phyloP scores from a whole-genome alignment of 2,329 filamentous ascomycete species.

The Trichoderma atrobrunneum region DNA sequence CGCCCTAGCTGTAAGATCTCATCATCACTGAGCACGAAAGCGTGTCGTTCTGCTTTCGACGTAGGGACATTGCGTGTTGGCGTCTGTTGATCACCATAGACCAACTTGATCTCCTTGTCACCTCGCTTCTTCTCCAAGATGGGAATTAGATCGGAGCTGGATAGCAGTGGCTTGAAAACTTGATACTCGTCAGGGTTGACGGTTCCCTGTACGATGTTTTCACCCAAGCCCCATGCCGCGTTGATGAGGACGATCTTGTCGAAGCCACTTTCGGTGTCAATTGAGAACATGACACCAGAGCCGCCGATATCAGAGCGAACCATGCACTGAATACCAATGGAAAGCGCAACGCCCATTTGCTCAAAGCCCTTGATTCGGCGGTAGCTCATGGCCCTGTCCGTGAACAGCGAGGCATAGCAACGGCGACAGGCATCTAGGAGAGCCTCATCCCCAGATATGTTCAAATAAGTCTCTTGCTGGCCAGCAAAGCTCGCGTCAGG shows the following conservation, averaged over 20 bases:
- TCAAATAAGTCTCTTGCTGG: constrained; percentile 38
- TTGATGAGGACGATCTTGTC: constrained; percentile 41
- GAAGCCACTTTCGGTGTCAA: constrained; percentile 40
- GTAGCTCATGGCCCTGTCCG: constrained; percentile 38
- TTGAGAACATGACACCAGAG: constrained; percentile 41
- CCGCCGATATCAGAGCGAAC: constrained; percentile 34
- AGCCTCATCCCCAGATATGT: constrained; percentile 32
- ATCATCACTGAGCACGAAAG: constrained; percentile 33
- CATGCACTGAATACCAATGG: constrained; percentile 32
- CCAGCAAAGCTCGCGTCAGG: constrained; percentile 40
- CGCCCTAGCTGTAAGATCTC: constrained; percentile 37
- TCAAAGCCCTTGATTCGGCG: constrained; percentile 29
- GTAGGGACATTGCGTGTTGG: constrained; percentile 37
- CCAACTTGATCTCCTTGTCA: constrained; percentile 35
- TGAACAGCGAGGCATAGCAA: constrained; percentile 40
- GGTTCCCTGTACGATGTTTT: constrained; percentile 38
- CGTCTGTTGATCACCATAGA: constrained; percentile 30
- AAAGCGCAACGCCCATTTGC: constrained; percentile 29
- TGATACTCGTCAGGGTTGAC: constrained; percentile 41
- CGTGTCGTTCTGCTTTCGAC: constrained; percentile 33
- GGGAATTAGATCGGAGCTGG: constrained; percentile 26
- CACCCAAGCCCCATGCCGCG: constrained; percentile 36
- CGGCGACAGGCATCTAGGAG: constrained; percentile 35
- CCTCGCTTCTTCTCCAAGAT: constrained; percentile 37
- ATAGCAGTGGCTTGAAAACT: constrained; percentile 37